Base-by-base conservation (phyloP, 1,284 basidiomycete species). In the Mycena sp. region DNA sequence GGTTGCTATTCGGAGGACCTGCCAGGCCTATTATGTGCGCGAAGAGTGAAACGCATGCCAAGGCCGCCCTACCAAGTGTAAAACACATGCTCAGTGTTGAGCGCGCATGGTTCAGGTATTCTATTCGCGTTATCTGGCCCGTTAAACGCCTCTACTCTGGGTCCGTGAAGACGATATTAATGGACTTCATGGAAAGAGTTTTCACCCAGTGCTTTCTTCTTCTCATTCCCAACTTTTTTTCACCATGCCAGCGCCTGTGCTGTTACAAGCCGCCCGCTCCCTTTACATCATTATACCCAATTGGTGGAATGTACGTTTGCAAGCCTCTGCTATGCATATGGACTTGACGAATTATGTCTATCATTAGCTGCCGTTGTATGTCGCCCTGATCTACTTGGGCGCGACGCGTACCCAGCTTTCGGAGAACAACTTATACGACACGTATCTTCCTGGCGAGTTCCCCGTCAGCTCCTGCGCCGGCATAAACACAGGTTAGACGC, bases 361-460 rank as follows among this genome's bases (percentile, higher is more conserved):
- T 11, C 17, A 50, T 53, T 43, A 63, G 63, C 37, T 65, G 44
- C 63, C 63, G 11, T 23, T 65, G 14, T 61, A 57, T 25, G 30
- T 61, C 43, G 52, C 63, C 23, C 49, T 65, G 3, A 49, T 65
- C 28, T 65, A 65, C 50, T 55, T 65, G 26, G 50, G 59, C 19
- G 45, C 38, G n/a, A 65, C 64, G 35, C 64, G 64, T 37, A 35
- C 21, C 12, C 49, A 58, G 30, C 46, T 65, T 3, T n/a, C 30
- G n/a, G 11, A 3, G 3, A 16, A 65, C 40, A 65, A 65, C 38
- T 26, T 65, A 28, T 62, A 62, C 56, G 64, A 65, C 35, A 65
- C 64, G 1, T 65, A 65, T 44, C 44, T 46, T 6, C 50, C 49
- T 3, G 56, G 55, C 17, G 64, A 65, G 17, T 50, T 52, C 16